Percentiles rank a stretch among this genome's conserved stretches.
These are phyloP conservation scores for Suillus cothurnatus DNA, from an alignment of 768 basidiomycete species.

Conservation along the genomic window DNA sequence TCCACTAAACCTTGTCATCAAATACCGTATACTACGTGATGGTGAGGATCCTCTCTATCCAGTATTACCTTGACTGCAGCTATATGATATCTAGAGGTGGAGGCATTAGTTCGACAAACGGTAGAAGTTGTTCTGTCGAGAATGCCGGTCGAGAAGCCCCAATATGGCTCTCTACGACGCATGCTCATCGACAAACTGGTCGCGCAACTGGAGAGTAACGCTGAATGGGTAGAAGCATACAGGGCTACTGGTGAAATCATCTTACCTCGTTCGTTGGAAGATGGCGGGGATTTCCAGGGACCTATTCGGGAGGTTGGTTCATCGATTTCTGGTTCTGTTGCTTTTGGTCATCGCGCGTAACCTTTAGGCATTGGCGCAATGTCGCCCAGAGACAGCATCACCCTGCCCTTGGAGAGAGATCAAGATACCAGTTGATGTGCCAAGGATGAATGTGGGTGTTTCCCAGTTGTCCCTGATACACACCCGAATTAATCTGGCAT, in stretches of 20 bases:
- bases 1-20: constrained; percentile 62
- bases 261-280: constrained; percentile 46
- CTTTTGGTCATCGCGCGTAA: constrained; percentile 36
- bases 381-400: constrained; percentile 40
- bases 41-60: constrained; percentile 45
- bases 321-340: constrained; percentile 2
- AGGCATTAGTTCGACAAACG: constrained; percentile 54
- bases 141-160: constrained; percentile 31
- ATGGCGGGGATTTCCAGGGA: constrained; percentile 29
- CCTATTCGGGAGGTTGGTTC: constrained; percentile 34
- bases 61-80: constrained; percentile 12
- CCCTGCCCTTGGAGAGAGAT: constrained; percentile 67
- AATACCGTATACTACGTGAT: constrained; percentile 81
- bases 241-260: constrained; percentile 69
- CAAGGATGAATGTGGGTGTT: constrained; percentile 70
- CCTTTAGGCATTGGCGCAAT: constrained; percentile 38
- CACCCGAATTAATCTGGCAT: background rate
- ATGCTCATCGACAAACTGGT: constrained; percentile 51
- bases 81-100: constrained; percentile 55
- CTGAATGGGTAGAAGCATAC: constrained; percentile 71
- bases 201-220: constrained; percentile 61
- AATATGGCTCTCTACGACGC: constrained; percentile 33
- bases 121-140: constrained; percentile 46
- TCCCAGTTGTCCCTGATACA: constrained; percentile 12
- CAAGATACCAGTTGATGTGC: constrained; percentile 84